Conservation (phyloP, 257 asterid genomes). For the Voacanga thouarsii region DNA sequence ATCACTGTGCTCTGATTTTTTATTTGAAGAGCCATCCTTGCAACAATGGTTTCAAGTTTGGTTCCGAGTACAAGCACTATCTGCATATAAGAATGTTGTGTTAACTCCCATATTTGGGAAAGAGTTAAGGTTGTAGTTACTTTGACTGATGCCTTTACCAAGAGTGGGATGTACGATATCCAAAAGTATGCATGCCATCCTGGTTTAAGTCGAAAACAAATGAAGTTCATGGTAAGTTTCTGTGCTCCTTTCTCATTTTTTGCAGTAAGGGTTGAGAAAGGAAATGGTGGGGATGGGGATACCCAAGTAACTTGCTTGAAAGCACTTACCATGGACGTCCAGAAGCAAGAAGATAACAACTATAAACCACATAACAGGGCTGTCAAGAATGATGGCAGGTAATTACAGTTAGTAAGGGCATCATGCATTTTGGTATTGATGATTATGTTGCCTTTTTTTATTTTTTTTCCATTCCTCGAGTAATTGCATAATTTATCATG, state of each 20-base stretch:
- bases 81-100: conserved; percentile 5
- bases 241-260: background rate
- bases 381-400: conserved; percentile 12
- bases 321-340: conserved; percentile 29
- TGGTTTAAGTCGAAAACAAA: background rate
- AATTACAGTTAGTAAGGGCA: background rate
- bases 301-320: too few species aligned
- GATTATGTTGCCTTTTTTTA: background rate
- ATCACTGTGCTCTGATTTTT: conserved; percentile 19
- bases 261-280: background rate
- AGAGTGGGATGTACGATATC: conserved; percentile 32
- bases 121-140: background rate
- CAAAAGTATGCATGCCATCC: conserved; percentile 44
- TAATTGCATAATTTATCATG: background rate
- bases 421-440: background rate
- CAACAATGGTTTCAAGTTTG: conserved; percentile 38
- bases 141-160: conserved; percentile 23
- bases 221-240: too few species aligned
- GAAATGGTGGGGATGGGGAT: background rate
- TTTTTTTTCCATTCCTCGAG: background rate
- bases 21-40: conserved; percentile 34
- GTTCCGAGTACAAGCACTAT: conserved; percentile 31
- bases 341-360: conserved; percentile 42
- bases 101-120: background rate
- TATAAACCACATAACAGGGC: conserved; percentile 43